phyloP scores from a whole-genome alignment of 352 stramenopile species.

The Phytophthora niederhauseri region DNA sequence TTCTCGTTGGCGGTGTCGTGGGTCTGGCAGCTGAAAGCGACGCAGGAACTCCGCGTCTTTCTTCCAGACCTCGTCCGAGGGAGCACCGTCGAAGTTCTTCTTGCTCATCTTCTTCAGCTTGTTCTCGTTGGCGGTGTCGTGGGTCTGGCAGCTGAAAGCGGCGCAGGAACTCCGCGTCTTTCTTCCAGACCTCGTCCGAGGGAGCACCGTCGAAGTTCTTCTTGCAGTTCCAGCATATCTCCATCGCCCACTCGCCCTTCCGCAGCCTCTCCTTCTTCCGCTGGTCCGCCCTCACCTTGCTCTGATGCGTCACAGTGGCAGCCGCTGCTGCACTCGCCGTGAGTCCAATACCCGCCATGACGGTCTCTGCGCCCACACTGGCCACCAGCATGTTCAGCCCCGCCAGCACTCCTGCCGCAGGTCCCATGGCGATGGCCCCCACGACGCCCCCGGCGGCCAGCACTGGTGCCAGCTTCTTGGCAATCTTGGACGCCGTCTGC shows the following conservation, averaged over 20 bases:
- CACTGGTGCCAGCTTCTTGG: slow-evolving; percentile 50
- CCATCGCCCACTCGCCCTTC: slow-evolving; percentile 66
- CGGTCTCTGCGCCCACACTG: slow-evolving; percentile 55
- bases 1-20: neutral
- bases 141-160: slow-evolving; percentile 48
- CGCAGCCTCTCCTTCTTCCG: slow-evolving; percentile 46
- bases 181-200: slow-evolving; percentile 59
- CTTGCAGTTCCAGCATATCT: slow-evolving; percentile 76
- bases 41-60: slow-evolving; percentile 65
- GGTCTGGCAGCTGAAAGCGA: slow-evolving; percentile 47
- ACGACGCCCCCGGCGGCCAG: slow-evolving; percentile 66
- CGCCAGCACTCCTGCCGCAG: slow-evolving; percentile 55
- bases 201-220: slow-evolving; percentile 42
- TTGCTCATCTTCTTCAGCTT: slow-evolving; percentile 30
- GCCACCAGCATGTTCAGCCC: slow-evolving; percentile 64
- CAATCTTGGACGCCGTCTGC: slow-evolving; percentile 35
- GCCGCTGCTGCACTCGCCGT: slow-evolving; percentile 61
- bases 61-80: slow-evolving; percentile 55
- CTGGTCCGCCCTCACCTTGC: slow-evolving; percentile 49
- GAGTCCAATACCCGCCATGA: slow-evolving; percentile 64
- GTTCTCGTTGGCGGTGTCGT: neutral
- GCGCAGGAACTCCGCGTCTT: slow-evolving; percentile 60
- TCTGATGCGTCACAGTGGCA: slow-evolving; percentile 57
- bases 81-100: slow-evolving; percentile 41
- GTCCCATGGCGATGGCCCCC: slow-evolving; percentile 56